These are phyloP conservation scores for Botrytis sinoallii DNA, from an alignment of 2,329 filamentous ascomycete species.

Conservation along the genomic window DNA sequence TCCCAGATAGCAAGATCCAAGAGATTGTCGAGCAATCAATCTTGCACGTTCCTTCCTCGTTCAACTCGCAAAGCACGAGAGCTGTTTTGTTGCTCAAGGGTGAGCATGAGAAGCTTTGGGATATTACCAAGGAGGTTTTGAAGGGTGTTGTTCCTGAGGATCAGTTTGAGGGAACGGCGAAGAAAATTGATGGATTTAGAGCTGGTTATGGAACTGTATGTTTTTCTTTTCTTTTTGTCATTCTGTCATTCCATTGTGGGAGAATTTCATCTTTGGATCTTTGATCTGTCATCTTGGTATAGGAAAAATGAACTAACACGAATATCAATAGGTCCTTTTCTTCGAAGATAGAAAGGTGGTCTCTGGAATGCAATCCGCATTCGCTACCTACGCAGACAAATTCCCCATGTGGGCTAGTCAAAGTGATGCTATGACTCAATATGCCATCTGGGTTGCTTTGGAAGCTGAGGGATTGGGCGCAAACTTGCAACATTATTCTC, in stretches of 20 bases:
- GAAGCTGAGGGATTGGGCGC: conserved; percentile 81
- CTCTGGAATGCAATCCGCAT: conserved; percentile 63
- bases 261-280: neutral
- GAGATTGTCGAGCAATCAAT: conserved; percentile 64
- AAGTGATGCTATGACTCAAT: conserved; percentile 79
- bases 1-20: conserved; percentile 56
- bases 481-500: conserved; percentile 94
- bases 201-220: conserved; percentile 72
- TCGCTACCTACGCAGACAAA: conserved; percentile 71
- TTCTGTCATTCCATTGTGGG: neutral
- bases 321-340: conserved; percentile 63
- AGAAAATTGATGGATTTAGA: conserved; percentile 54
- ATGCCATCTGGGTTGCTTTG: conserved; percentile 74
- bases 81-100: conserved; percentile 73
- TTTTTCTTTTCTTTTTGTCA: conserved; percentile 27
- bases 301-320: neutral
- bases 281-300: neutral
- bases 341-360: conserved; percentile 74
- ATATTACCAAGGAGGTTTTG: conserved; percentile 62
- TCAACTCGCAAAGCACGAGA: conserved; percentile 86
- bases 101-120: conserved; percentile 88
- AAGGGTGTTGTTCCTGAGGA: conserved; percentile 62
- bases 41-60: conserved; percentile 70
- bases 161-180: conserved; percentile 27
- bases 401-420: conserved; percentile 77